These are phyloP conservation scores for Sporothrix phasma DNA, from an alignment of 2,329 filamentous ascomycete genomes.

Conservation along the genomic window DNA sequence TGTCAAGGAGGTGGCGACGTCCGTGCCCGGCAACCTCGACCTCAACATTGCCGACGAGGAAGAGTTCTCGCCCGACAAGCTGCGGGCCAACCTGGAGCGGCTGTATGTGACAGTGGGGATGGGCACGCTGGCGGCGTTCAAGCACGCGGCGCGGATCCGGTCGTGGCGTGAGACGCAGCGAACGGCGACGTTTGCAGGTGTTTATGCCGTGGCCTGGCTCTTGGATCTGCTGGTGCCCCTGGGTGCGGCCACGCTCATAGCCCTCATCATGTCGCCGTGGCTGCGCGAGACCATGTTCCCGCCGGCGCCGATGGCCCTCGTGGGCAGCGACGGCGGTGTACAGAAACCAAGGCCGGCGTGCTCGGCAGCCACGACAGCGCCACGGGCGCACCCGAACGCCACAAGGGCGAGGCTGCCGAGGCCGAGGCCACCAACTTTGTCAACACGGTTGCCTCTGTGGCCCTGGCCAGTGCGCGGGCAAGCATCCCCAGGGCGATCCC, in stretches of 20 bases:
- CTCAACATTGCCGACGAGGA: slow-evolving; percentile 74
- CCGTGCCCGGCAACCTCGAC: slow-evolving; percentile 60
- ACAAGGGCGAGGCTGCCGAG: slow-evolving; percentile 75
- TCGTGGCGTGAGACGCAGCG: slow-evolving; percentile 68
- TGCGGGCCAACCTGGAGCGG: slow-evolving; percentile 66
- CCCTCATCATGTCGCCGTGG: slow-evolving; percentile 55
- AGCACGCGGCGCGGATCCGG: slow-evolving; percentile 65
- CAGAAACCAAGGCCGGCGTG: neutral
- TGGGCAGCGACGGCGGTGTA: neutral
- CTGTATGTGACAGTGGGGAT: slow-evolving; percentile 73
- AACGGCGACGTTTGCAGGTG: slow-evolving; percentile 35
- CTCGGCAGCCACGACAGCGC: slow-evolving; percentile 41
- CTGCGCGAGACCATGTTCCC: slow-evolving; percentile 60
- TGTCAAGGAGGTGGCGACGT: slow-evolving; percentile 55
- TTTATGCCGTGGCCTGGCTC: neutral
- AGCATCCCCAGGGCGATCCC: slow-evolving; percentile 59
- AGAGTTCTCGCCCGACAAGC: slow-evolving; percentile 75
- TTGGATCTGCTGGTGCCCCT: neutral
- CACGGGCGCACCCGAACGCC: slow-evolving; percentile 73
- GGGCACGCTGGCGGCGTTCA: slow-evolving; percentile 53
- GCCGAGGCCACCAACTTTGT: slow-evolving; percentile 76
- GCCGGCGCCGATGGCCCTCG: slow-evolving; percentile 47
- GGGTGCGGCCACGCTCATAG: slow-evolving; percentile 41
- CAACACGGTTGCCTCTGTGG: slow-evolving; percentile 60
- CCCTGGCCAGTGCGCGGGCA: slow-evolving; percentile 65